These are phyloP conservation scores for Paecilomyces fulvus DNA, from an alignment of 2,329 filamentous ascomycete species.

Conservation along the genomic window DNA sequence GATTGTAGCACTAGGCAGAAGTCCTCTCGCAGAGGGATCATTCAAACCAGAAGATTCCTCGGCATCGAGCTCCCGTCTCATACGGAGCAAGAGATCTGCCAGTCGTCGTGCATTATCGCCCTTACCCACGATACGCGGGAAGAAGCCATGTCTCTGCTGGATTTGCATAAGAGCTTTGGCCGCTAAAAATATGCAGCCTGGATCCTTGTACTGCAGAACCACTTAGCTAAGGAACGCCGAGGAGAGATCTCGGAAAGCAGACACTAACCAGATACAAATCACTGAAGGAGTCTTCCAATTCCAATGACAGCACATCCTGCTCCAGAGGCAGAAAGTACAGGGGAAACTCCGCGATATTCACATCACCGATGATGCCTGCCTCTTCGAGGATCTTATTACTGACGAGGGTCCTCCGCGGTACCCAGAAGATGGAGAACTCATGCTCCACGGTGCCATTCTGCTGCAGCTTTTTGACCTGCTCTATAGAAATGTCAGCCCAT, in stretches of 20 bases:
- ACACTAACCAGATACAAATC: slow-evolving; percentile 70
- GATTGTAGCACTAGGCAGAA: slow-evolving; percentile 76
- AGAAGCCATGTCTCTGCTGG: slow-evolving; percentile 84
- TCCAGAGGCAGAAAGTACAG: slow-evolving; percentile 88
- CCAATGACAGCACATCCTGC: slow-evolving; percentile 81
- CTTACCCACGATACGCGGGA: slow-evolving; percentile 90
- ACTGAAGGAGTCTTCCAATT: slow-evolving; percentile 76
- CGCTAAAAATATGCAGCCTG: slow-evolving; percentile 79
- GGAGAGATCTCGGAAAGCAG: slow-evolving; percentile 15
- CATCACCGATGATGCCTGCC: slow-evolving; percentile 84
- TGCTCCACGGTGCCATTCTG: slow-evolving; percentile 82
- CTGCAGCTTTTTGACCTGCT: slow-evolving; percentile 83
- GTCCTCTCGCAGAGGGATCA: slow-evolving; percentile 49
- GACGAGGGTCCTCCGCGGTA: slow-evolving; percentile 81
- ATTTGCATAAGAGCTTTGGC: slow-evolving; percentile 91
- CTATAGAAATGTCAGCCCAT: slow-evolving; percentile 55
- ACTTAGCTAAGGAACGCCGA: slow-evolving; percentile 1
- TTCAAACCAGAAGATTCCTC: slow-evolving; percentile 59
- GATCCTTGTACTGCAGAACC: slow-evolving; percentile 61
- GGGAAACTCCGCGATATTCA: slow-evolving; percentile 78
- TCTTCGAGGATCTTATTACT: slow-evolving; percentile 89
- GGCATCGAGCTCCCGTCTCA: slow-evolving; percentile 83
- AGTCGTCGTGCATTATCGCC: slow-evolving; percentile 88
- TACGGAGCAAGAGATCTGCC: slow-evolving; percentile 76
- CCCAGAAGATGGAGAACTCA: slow-evolving; percentile 96